Percentiles rank a stretch among this genome's conserved stretches.
phyloP scores from a whole-genome alignment of 2,329 filamentous ascomycete genomes.

The Trichoderma cornu-damae region DNA sequence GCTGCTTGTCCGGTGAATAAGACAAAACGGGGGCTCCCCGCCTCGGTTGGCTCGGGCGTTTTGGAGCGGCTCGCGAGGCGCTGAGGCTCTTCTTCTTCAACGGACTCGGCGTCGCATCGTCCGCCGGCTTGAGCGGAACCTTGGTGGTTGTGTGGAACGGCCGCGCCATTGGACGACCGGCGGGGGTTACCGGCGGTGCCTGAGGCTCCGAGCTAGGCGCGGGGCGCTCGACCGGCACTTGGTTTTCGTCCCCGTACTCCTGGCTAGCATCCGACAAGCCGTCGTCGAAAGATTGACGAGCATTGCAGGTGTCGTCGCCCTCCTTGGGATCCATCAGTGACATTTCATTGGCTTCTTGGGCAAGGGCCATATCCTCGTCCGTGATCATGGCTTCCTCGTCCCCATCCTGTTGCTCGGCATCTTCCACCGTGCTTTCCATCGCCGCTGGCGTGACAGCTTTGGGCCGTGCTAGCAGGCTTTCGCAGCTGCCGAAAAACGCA shows the following conservation, averaged over 20 bases:
- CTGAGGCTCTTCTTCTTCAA: slow-evolving; percentile 49
- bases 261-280: slow-evolving; percentile 57
- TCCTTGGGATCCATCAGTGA: slow-evolving; percentile 47
- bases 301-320: slow-evolving; percentile 33
- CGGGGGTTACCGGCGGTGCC: slow-evolving; percentile 49
- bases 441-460: slow-evolving; percentile 18
- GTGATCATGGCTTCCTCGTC: slow-evolving; percentile 46
- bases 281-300: slow-evolving; percentile 39
- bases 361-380: slow-evolving; percentile 53
- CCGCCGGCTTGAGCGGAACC: slow-evolving; percentile 66
- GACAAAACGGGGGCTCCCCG: slow-evolving; percentile 51
- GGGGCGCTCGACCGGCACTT: slow-evolving; percentile 50
- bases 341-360: slow-evolving; percentile 56
- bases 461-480: slow-evolving; percentile 42
- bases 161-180: slow-evolving; percentile 41
- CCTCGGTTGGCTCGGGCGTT: slow-evolving; percentile 39
- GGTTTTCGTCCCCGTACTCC: slow-evolving; percentile 64
- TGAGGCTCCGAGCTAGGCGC: slow-evolving; percentile 28
- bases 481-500: slow-evolving; percentile 58
- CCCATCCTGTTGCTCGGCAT: slow-evolving; percentile 32
- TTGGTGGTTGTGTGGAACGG: slow-evolving; percentile 68
- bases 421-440: slow-evolving; percentile 18
- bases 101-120: slow-evolving; percentile 48
- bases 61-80: slow-evolving; percentile 42
- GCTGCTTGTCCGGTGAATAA: slow-evolving; percentile 47